Evolutionary conservation across 345 rosid species (phyloP), one percentile per base, ranked within the genome.

Genomic region (Syzygium grande): DNA sequence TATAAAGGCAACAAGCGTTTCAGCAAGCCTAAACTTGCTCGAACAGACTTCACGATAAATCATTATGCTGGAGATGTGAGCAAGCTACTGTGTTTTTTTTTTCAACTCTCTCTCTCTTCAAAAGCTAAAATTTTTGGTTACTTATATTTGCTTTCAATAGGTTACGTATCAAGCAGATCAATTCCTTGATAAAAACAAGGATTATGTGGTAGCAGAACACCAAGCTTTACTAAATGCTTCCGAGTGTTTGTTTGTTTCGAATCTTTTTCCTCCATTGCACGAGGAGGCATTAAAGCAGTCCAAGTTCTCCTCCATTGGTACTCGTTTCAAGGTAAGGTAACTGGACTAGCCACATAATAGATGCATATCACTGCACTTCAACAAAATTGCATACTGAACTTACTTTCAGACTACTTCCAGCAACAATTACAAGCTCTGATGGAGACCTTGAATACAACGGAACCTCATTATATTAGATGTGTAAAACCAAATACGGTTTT

Each of bases 61-160:
- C 99, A 98, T 89, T 98, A 98, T 95, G 99, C 99, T 46, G 99
- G 99, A 89, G 99, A 98, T 99, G 99, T 98, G 93, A 91, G 78
- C 43, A 17, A 65, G 78, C 78, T 30, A 6, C 78, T 51, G 78
- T 86, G 85, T 29, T 65, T 65, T 30, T 30, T 7, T 4, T 17
- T 10, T 21, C 5, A 25, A 13, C 89, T 63, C 10, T 2, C 22
- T 65, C 41, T 30, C 77, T 29, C 77, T 65, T 65, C 30, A 34
- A 88, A 87, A 54, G 1, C 53, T 27, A 84, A 68, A 65, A 65
- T 65, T 30, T 65, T 30, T 10, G 30, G 7, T 17, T 34, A 30
- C 78, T 65, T 65, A 65, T 16, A 59, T 34, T 85, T 54, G 84
- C 88, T 41, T 29, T 91, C 87, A 58, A 49, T 88, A 98, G 99